A percentile compares a stretch with the other conserved stretches of the same genome.
These are phyloP conservation scores for Hibiscus syriacus DNA, from an alignment of 345 rosid species.

Conservation along the genomic window DNA sequence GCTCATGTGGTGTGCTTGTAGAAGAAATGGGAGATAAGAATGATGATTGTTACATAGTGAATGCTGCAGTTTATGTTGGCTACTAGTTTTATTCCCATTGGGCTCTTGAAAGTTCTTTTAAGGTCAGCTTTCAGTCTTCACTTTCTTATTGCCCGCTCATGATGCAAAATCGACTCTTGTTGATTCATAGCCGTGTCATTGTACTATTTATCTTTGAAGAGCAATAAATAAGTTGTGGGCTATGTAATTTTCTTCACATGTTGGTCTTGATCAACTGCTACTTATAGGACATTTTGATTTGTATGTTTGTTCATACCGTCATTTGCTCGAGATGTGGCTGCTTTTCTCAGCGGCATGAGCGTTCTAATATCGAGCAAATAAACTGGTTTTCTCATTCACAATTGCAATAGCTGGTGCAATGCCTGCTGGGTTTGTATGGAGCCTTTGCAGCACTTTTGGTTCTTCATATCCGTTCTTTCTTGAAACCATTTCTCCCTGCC, in stretches of 20 bases:
- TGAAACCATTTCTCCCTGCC: too few species aligned
- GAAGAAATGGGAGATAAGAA: slow-evolving; percentile 93
- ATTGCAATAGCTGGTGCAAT: too few species aligned
- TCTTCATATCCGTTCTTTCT: too few species aligned
- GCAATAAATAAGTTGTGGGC: neutral
- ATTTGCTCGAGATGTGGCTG: neutral
- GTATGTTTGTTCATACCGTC: neutral
- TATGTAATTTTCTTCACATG: neutral
- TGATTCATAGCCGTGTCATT: neutral
- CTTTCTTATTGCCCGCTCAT: neutral
- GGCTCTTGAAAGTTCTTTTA: neutral
- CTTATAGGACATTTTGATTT: neutral
- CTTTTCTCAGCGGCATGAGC: too few species aligned
- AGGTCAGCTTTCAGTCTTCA: slow-evolving; percentile 17
- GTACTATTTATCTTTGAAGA: neutral
- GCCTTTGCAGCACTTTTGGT: too few species aligned
- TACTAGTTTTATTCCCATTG: slow-evolving; percentile 31
- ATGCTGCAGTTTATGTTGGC: slow-evolving; percentile 78
- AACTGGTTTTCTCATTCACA: too few species aligned
- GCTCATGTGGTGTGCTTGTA: slow-evolving; percentile 71
- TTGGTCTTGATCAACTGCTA: neutral
- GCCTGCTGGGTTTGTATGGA: too few species aligned
- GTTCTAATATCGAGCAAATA: too few species aligned
- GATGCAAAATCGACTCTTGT: neutral
- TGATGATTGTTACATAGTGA: slow-evolving; percentile 83